Evolutionary conservation across 176 grass and related monocot species (phyloP), one percentile per base, ranked within the genome.

Genomic region (Triticum monococcum): DNA sequence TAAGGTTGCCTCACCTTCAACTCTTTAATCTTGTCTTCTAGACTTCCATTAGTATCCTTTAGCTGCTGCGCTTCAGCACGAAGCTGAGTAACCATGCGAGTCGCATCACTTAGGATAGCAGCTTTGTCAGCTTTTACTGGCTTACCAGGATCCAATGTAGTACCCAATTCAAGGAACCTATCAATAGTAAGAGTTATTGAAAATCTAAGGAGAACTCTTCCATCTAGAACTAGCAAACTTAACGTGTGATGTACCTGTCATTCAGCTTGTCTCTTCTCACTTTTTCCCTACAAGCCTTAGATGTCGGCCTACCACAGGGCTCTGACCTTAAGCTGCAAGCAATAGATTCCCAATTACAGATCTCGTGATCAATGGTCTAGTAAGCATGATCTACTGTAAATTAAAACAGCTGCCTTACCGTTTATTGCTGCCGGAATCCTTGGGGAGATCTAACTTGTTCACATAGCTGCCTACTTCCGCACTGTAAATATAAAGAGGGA

Each of bases 261-360:
- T 95, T 95, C 73, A 95, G 64, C 66, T 86, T 95, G 41, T 91
- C 87, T 69, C 93, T 91, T 89, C 93, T 89, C 37, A 87, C 79
- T 74, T 89, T 95, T 72, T 95, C 93, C 65, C 93, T 91, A 35
- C 72, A 89, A 78, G 93, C 93, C 91, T 95, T 95, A 38, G 91
- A 91, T 54, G 84, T 77, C 32, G 88, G 91, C 81, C 86, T 64
- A 85, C 81, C n/a, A 0, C 72, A 80, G 33, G 91, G 85, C 64
- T 22, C 91, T 83, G 91, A 66, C 72, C 93, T 91, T 73, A 87
- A 59, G 81, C 93, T 95, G 90, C 7, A 36, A 79, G 56, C 36
- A 87, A 87, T 28, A 87, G 65, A 40, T 61, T 65, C 37, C 37
- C 46, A 83, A 25, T 87, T 77, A 85, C 31, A 80, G 64, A 60